These are phyloP conservation scores for Diplocarpon rosae DNA, from an alignment of 2,329 filamentous ascomycete genomes.

Conservation along the genomic window DNA sequence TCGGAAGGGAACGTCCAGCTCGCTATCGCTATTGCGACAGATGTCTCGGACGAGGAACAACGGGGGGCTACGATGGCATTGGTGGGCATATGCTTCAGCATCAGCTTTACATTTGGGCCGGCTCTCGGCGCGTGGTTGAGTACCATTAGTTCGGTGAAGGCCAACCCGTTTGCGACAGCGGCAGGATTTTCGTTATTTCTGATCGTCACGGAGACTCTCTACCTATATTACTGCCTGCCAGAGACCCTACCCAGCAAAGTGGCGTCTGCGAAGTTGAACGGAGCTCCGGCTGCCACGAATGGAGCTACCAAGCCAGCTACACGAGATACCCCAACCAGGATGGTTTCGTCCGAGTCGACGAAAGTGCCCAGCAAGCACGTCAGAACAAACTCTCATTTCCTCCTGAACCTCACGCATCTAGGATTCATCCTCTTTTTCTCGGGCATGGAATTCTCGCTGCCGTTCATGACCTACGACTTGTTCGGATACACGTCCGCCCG, in stretches of 20 bases:
- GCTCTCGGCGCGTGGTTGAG: conserved; percentile 82
- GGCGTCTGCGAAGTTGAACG: conserved; percentile 22
- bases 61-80: conserved; percentile 91
- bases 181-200: conserved; percentile 78
- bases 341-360: conserved; percentile 19
- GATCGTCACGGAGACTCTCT: conserved; percentile 77
- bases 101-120: conserved; percentile 94
- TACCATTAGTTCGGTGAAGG: conserved; percentile 63
- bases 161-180: conserved; percentile 89
- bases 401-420: conserved; percentile 81
- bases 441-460: conserved; percentile 93
- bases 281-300: conserved; percentile 18
- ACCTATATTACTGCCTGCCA: conserved; percentile 73
- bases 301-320: conserved; percentile 11
- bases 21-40: conserved; percentile 89
- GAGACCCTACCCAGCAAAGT: conserved; percentile 66
- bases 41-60: conserved; percentile 78
- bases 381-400: conserved; percentile 65
- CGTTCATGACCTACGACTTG: conserved; percentile 94
- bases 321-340: conserved; percentile 7
- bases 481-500: conserved; percentile 71
- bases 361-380: conserved; percentile 17
- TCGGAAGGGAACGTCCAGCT: conserved; percentile 97
- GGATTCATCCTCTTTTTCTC: conserved; percentile 93
- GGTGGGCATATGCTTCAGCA: conserved; percentile 90